A percentile compares a stretch with the other conserved stretches of the same genome.
Conservation (phyloP, 805 yeast genomes). For the Scheffersomyces lignosus region DNA sequence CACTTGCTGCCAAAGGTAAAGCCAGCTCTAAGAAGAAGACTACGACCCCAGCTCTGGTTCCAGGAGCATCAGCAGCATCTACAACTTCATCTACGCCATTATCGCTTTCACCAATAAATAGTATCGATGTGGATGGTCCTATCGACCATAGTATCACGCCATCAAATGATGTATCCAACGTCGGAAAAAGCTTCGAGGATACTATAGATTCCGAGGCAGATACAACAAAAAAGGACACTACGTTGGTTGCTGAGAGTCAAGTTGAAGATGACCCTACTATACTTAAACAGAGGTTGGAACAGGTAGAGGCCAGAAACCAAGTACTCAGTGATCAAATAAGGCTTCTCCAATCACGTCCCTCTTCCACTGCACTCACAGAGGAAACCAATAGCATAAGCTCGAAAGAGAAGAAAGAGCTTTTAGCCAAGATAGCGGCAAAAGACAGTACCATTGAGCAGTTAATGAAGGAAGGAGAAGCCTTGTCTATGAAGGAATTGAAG, state of each 20-base stretch:
- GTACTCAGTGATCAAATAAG: slow-evolving; percentile 4
- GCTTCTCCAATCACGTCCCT: slow-evolving; percentile 1
- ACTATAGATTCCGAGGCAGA: background rate
- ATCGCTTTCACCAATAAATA: background rate
- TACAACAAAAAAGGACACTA: no score
- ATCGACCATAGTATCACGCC: slow-evolving; percentile 1
- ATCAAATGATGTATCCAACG: background rate
- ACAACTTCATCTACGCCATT: slow-evolving; percentile 3
- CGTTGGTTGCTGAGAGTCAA: no score
- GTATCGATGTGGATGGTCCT: slow-evolving; percentile 1
- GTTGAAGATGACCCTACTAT: background rate
- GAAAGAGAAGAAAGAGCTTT: slow-evolving; percentile 12
- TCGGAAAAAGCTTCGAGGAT: background rate
- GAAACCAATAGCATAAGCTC: slow-evolving; percentile 3
- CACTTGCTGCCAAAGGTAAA: slow-evolving; percentile 67
- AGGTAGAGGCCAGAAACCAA: background rate
- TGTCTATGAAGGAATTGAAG: slow-evolving; percentile 70
- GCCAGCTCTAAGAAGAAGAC: slow-evolving; percentile 27
- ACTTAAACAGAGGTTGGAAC: slow-evolving; percentile 1
- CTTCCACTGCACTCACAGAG: background rate
- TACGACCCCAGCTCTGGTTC: slow-evolving; percentile 1
- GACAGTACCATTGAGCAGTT: slow-evolving; percentile 66
- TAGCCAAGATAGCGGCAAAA: slow-evolving; percentile 42
- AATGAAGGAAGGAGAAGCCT: slow-evolving; percentile 71
- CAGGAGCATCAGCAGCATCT: slow-evolving; percentile 2